Conservation (phyloP, 2,329 filamentous ascomycete species). For the Dactylellina haptotyla region DNA sequence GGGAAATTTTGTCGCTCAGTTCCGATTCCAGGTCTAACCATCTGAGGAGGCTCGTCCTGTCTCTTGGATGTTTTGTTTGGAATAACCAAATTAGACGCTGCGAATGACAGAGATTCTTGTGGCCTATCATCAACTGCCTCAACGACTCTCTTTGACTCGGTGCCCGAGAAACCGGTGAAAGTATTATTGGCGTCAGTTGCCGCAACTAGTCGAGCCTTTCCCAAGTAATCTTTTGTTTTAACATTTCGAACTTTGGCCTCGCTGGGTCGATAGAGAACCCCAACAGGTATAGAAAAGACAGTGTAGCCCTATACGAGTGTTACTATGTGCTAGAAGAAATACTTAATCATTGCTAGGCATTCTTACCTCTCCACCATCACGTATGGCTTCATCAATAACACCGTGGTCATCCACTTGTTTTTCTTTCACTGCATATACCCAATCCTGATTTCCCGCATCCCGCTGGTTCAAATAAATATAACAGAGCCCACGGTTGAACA, state of each 20-base stretch:
- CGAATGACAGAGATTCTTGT: slow-evolving; percentile 85
- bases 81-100: slow-evolving; percentile 91
- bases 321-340: not conserved
- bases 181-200: slow-evolving; percentile 82
- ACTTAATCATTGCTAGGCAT: slow-evolving; percentile 2
- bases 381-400: slow-evolving; percentile 96
- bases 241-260: slow-evolving; percentile 98
- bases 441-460: slow-evolving; percentile 88
- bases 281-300: slow-evolving; percentile 97
- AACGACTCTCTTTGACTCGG: slow-evolving; percentile 75
- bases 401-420: slow-evolving; percentile 96
- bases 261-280: slow-evolving; percentile 93
- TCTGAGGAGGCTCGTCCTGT: slow-evolving; percentile 65
- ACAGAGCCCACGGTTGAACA: slow-evolving; percentile 96
- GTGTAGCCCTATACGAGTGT: slow-evolving; percentile 78
- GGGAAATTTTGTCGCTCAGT: slow-evolving; percentile 74
- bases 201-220: slow-evolving; percentile 92
- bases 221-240: slow-evolving; percentile 96
- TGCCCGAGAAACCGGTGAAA: slow-evolving; percentile 82
- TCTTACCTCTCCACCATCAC: slow-evolving; percentile 86
- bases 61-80: slow-evolving; percentile 69
- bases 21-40: not conserved
- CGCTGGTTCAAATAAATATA: slow-evolving; percentile 96
- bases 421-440: slow-evolving; percentile 90
- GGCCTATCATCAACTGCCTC: slow-evolving; percentile 76